Evolutionary conservation across 2,329 filamentous ascomycete genomes (phyloP), one percentile per base, ranked within the genome.

Genomic region (Aureobasidium mangrovei): DNA sequence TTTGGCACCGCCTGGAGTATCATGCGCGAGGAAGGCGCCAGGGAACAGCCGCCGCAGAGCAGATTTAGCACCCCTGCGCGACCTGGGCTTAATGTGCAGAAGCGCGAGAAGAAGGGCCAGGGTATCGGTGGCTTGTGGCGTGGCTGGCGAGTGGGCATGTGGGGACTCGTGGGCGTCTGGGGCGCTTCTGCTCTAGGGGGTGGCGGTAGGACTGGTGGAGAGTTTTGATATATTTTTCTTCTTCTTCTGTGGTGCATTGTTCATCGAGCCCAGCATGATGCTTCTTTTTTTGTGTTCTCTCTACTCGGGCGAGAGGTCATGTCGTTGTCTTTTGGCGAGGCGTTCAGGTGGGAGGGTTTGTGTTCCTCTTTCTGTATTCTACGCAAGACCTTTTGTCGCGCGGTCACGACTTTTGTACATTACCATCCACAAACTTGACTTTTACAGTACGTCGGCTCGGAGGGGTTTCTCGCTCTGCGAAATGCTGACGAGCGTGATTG

Each of bases 1-100:
- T 68, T 93, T n/a, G 88, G 89, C 3, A 96, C 91, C 2, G 91
- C 96, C 80, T 91, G 89, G 76, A 81, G 81, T 57, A 93, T 98
- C 58, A 78, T 87, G 1, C 79, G 84, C 35, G 87, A 94, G 63
- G 93, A 98, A 68, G 93, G 93, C 6, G 72, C 57, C 74, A 41
- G 56, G n/a, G 46, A 56, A 9, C 32, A 49, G 76, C 36, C 62
- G 72, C 47, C 61, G 69, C 46, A 60, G 64, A 55, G 57, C 69
- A 12, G 56, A 64, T 59, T 33, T 56, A 60, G 56, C 65, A 55
- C 52, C 7, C 49, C 58, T 27, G 61, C 58, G 33, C 62, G 59
- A 56, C 63, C 68, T 62, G 55, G 71, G 63, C 42, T 63, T 59
- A 63, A 57, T 42, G 57, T 62, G 58, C 55, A 69, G 68, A 44